phyloP scores from a whole-genome alignment of 345 rosid species.

The Gossypium turneri region DNA sequence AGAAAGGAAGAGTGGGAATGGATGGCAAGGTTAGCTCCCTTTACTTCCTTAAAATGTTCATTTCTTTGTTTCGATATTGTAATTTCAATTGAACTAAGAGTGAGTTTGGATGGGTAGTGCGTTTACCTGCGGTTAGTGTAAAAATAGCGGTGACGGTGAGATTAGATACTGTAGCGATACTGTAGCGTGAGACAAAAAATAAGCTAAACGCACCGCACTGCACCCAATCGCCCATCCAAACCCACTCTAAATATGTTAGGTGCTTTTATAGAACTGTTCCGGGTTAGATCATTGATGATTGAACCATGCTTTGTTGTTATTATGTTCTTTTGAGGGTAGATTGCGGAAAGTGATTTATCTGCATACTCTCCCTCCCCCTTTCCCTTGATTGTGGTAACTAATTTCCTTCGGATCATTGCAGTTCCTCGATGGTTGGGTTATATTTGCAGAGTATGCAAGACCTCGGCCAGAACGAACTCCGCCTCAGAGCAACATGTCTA shows the following conservation, averaged over 20 bases:
- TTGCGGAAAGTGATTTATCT: neutral
- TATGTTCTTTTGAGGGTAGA: neutral
- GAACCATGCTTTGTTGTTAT: neutral
- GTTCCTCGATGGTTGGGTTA: conserved; percentile 83
- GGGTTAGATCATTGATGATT: neutral
- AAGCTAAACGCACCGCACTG: too few species aligned
- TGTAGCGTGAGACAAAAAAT: too few species aligned
- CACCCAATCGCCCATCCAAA: too few species aligned
- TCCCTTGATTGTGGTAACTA: neutral
- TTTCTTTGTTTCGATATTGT: neutral
- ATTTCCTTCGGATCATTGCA: conserved; percentile 20
- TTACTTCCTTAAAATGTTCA: neutral
- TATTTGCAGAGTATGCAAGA: conserved; percentile 71
- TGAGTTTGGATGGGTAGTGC: too few species aligned
- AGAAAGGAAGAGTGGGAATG: conserved; percentile 80
- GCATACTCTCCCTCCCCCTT: neutral
- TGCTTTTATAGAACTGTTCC: neutral
- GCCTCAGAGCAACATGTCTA: conserved; percentile 32
- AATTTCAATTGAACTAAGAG: neutral
- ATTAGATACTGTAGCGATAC: too few species aligned
- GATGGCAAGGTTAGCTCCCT: conserved; percentile 69
- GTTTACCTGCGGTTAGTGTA: too few species aligned
- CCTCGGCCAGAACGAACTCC: conserved; percentile 38
- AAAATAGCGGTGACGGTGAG: too few species aligned
- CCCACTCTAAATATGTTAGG: neutral